Evolutionary conservation across 2,329 filamentous ascomycete species (phyloP), one percentile per base, ranked within the genome.

Genomic region (Venturia carpophila): DNA sequence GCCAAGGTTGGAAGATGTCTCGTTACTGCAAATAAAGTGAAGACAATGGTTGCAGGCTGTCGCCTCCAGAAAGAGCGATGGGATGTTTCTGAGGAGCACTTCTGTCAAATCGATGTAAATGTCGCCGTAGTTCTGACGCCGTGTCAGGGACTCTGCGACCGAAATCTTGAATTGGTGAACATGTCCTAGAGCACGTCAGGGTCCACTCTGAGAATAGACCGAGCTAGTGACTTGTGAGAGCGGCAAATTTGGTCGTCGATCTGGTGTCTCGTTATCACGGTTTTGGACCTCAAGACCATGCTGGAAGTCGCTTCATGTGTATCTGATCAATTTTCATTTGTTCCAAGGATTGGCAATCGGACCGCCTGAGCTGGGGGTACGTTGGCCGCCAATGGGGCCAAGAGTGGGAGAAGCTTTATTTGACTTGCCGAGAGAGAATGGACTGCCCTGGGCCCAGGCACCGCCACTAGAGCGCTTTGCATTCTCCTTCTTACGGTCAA

Each of bases 401-500:
- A 75, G 67, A 61, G 68, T 74, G 2, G 74, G 74, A 66, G 73
- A 75, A 1, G 67, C 71, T 62, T 74, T 58, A 17, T 37, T 58
- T n/a, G 52, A 58, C 52, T 64, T 65, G 39, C 64, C 64, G 4
- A 65, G 39, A 21, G 58, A 49, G 43, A 65, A 61, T 41, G 55
- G 55, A 27, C 52, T 75, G 5, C 73, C 73, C 19, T 70, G 72
- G 47, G 71, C 74, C n/a, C 72, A 74, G 72, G 74, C 75, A 1
- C 72, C 66, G 17, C 74, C 75, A 45, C 73, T 75, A 1, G 73
- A 68, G 5, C 75, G 70, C 68, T 76, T 76, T 68, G 73, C 74
- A 42, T 68, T 71, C 45, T 62, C 60, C 30, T 58, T 58, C 30
- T 58, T 58, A 5, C 52, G 52, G 52, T 58, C 52, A 34, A 58